Percentiles rank a stretch among this genome's conserved stretches.
Conservation (phyloP, 805 yeast genomes). For the Teunomyces tritomae region DNA sequence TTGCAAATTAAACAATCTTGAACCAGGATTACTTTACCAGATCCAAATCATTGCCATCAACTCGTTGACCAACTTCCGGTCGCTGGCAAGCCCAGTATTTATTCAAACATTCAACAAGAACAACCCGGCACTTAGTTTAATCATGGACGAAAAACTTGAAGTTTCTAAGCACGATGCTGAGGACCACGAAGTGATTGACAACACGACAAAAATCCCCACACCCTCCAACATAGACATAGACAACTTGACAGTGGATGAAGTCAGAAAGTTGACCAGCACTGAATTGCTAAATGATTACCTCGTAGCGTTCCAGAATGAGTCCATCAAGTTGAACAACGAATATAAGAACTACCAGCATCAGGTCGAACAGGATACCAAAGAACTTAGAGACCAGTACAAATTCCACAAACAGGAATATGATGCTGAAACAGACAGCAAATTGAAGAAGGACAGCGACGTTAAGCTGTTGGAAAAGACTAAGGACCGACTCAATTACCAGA, state of each 20-base stretch:
- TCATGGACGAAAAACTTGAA: constrained; percentile 5
- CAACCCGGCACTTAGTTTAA: neutral
- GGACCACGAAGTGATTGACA: constrained; percentile 1
- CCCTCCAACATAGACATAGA: constrained; percentile 5
- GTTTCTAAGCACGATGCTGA: neutral
- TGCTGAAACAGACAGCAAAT: constrained; percentile 29
- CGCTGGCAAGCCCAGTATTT: constrained; percentile 32
- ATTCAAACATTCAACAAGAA: constrained; percentile 22
- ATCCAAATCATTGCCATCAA: constrained; percentile 38
- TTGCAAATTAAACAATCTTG: constrained; percentile 33
- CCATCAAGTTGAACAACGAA: constrained; percentile 19
- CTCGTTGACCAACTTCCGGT: constrained; percentile 30
- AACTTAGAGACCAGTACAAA: constrained; percentile 26
- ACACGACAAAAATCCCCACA: neutral
- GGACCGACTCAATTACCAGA: constrained; percentile 31
- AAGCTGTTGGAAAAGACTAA: constrained; percentile 30
- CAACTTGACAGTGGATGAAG: constrained; percentile 10
- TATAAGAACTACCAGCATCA: constrained; percentile 14
- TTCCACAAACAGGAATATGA: constrained; percentile 37
- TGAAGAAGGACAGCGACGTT: constrained; percentile 29
- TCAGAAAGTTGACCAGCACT: constrained; percentile 16
- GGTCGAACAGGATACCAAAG: constrained; percentile 12
- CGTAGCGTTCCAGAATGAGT: constrained; percentile 24
- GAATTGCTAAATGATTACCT: constrained; percentile 23
- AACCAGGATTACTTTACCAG: constrained; percentile 26